These are phyloP conservation scores for Candida qinlingensis DNA, from an alignment of 805 yeast species.

Conservation along the genomic window DNA sequence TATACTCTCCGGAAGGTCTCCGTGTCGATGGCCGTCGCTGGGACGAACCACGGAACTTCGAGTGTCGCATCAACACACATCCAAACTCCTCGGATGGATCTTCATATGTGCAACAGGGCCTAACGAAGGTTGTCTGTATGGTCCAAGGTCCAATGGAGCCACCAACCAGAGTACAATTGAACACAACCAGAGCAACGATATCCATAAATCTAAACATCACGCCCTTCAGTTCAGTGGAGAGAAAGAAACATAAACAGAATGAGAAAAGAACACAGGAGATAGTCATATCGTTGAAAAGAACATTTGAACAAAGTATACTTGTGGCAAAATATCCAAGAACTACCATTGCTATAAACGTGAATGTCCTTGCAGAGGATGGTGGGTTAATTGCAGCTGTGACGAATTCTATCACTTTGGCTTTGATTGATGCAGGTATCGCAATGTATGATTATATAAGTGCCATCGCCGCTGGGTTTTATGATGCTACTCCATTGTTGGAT, in stretches of 20 bases:
- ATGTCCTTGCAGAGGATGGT: slow-evolving; percentile 87
- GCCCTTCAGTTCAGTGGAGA: slow-evolving; percentile 72
- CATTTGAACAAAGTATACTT: slow-evolving; percentile 71
- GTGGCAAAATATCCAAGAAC: slow-evolving; percentile 78
- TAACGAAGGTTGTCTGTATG: slow-evolving; percentile 78
- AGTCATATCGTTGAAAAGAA: slow-evolving; percentile 58
- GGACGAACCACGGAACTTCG: slow-evolving; percentile 84
- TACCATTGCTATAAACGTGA: slow-evolving; percentile 64
- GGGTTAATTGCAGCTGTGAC: slow-evolving; percentile 74
- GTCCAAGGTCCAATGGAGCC: slow-evolving; percentile 93
- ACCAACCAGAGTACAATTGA: slow-evolving; percentile 43
- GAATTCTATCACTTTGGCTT: slow-evolving; percentile 83
- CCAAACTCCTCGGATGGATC: slow-evolving; percentile 89
- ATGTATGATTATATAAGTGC: slow-evolving; percentile 88
- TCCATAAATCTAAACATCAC: slow-evolving; percentile 67
- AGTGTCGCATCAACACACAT: slow-evolving; percentile 81
- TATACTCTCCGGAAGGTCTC: slow-evolving; percentile 93
- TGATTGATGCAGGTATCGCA: slow-evolving; percentile 92
- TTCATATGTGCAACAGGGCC: slow-evolving; percentile 87
- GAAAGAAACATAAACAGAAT: slow-evolving; percentile 61
- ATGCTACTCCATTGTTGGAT: slow-evolving; percentile 75
- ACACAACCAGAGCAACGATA: slow-evolving; percentile 49
- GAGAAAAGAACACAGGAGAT: slow-evolving; percentile 70
- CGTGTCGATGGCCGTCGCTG: slow-evolving; percentile 91
- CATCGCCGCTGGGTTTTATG: slow-evolving; percentile 73